Base-by-base conservation (phyloP, 2,329 filamentous ascomycete species). In the Neofusicoccum parvum region DNA sequence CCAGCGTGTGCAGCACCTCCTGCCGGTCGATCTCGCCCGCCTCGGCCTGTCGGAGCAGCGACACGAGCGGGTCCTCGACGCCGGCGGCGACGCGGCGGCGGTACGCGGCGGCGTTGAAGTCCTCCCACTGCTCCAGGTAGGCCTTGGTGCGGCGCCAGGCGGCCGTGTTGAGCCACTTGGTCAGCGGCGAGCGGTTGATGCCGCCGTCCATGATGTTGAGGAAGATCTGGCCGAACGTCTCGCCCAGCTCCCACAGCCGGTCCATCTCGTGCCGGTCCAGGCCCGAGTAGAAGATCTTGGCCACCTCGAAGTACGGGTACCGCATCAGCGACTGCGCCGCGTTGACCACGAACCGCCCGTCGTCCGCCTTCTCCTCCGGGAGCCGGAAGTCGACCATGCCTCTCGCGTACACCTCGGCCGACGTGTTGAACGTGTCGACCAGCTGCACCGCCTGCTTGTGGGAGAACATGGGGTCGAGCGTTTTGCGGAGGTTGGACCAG, bases 1-100 rank as follows among this genome's bases (percentile, higher is more conserved):
- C 63, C 2, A 67, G 34, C 15, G 65, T 65, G 15, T 67, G 65
- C 11, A 67, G 36, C 12, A 49, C 39, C 58, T 66, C 46, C n/a
- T 23, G 20, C 14, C 3, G 2, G 15, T 6, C 27, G 17, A 45
- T 37, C 43, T 60, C 41, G 41, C 39, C 54, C 9, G 15, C 41
- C 23, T 17, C 54, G 54, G 54, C 54, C 5, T 14, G 5, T 23
- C 17, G 54, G 39, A 20, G 34, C 54, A 58, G 41, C 54, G 17
- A 4, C 2, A 58, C 39, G 39, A 58, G 39, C 5, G 54, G 54
- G 54, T 27, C 17, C 5, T 20, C 14, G 1, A 58, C 34, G 15
- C 41, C 41, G 23, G 54, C 39, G 14, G 32, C 54, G 7, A 46
- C 54, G 27, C 54, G 54, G 7, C 54, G 54, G 2, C 17, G 12